Base-by-base conservation (phyloP, 768 basidiomycete species). In the Nidularia sp. region DNA sequence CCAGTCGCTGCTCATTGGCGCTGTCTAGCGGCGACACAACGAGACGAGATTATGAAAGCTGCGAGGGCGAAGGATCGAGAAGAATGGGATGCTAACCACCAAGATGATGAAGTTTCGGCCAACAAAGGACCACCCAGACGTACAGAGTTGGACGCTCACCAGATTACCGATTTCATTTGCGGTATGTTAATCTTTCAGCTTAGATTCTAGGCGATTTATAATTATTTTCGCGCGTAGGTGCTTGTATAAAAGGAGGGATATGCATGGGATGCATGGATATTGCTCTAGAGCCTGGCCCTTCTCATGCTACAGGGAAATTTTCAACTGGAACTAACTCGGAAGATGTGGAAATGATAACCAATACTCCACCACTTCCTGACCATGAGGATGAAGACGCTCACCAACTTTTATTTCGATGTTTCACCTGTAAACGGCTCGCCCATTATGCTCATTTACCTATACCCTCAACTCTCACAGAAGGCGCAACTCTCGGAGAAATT, bases 161-260 rank as follows among this genome's bases (percentile, higher is more conserved):
- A 90, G 65, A 88, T 79, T 6, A 91, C 89, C 0, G 88, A 91
- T 58, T 93, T 91, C 57, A 71, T 90, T 31, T 93, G 91, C 60
- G 80, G 84, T 72, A 54, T 15, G 73, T 53, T 13, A 29, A 41
- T 25, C 9, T 46, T 48, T 12, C 22, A 29, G 8, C 47, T 29
- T 15, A 10, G 9, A n/a, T 12, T n/a, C 29, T 45, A 51, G 5
- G 50, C 12, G 25, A 22, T n/a, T 32, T 36, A 6, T 34, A 12
- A 9, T 12, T 10, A n/a, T 51, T 34, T 51, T 32, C 34, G 13
- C 15, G 9, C 29, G 3, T 45, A 80, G 77, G 71, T 34, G 67
- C 79, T 6, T 93, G 91, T 63, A 78, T 74, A 63, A 87, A 85
- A 60, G 88, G 88, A 6, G 87, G 88, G 10, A 66, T 81, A n/a